Percentiles rank a stretch among this genome's conserved stretches.
Conservation (phyloP, 768 basidiomycete genomes). For the Russula olivacea region DNA sequence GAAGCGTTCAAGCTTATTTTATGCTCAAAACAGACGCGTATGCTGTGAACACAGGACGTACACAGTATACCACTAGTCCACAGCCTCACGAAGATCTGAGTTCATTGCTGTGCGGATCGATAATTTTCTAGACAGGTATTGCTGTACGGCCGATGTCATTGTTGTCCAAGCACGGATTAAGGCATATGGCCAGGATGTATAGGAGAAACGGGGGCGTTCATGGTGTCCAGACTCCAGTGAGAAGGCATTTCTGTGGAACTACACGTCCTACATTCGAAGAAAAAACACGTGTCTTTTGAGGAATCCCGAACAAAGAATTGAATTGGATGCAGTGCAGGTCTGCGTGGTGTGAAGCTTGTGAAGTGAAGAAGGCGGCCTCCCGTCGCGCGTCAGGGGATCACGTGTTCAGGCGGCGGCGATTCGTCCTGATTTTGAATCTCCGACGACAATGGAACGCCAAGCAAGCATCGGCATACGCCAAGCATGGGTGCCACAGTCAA, state of each 20-base stretch:
- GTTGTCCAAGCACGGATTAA: neutral
- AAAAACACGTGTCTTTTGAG: neutral
- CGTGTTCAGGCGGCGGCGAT: too few relatives aligned
- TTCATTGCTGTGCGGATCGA: neutral
- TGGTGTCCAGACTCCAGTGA: neutral
- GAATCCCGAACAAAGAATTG: neutral
- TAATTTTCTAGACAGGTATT: neutral
- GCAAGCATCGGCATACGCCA: too few relatives aligned
- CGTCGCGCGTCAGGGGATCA: too few relatives aligned
- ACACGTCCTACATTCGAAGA: too few relatives aligned
- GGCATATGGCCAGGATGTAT: too few relatives aligned
- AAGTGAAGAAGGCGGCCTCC: too few relatives aligned
- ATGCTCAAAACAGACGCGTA: neutral
- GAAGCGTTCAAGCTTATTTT: neutral
- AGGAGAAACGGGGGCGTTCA: neutral
- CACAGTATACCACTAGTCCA: neutral
- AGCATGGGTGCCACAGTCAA: neutral
- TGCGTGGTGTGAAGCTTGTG: neutral
- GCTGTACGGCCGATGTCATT: neutral
- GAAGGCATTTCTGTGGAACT: neutral
- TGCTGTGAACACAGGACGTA: neutral
- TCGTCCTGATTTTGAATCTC: too few relatives aligned
- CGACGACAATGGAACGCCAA: too few relatives aligned
- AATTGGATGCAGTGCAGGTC: neutral
- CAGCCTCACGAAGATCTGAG: neutral